A percentile compares a stretch with the other conserved stretches of the same genome.
Conservation (phyloP, 495 filamentous ascomycete genomes). For the Clohesyomyces aquaticus region DNA sequence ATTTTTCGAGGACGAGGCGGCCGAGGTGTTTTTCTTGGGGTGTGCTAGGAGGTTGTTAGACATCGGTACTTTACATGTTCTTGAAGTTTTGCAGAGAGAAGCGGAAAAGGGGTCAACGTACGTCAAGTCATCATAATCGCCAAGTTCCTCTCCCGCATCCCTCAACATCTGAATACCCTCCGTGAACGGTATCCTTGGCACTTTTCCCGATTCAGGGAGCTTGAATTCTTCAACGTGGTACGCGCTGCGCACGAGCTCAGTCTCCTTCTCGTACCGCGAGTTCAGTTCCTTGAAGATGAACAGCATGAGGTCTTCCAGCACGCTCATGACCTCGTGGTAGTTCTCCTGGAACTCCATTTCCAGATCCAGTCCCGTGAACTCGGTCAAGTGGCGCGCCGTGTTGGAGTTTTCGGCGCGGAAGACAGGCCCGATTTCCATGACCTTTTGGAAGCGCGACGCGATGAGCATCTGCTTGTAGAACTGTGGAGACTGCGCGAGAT, state of each 20-base stretch:
- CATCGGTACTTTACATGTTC: slow-evolving; percentile 31
- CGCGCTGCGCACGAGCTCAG: slow-evolving; percentile 48
- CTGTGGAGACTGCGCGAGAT: slow-evolving; percentile 52
- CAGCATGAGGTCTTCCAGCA: slow-evolving; percentile 52
- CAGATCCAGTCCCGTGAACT: slow-evolving; percentile 54
- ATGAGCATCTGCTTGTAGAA: slow-evolving; percentile 56
- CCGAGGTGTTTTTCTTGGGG: slow-evolving; percentile 91
- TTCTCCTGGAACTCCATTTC: slow-evolving; percentile 54
- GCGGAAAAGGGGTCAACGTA: slow-evolving; percentile 46
- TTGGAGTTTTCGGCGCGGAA: slow-evolving; percentile 55
- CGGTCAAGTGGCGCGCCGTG: slow-evolving; percentile 52
- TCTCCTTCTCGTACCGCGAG: slow-evolving; percentile 47
- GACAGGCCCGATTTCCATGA: slow-evolving; percentile 52
- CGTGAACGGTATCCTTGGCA: slow-evolving; percentile 79
- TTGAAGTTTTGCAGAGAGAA: slow-evolving; percentile 31
- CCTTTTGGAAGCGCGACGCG: slow-evolving; percentile 48
- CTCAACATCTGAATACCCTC: slow-evolving; percentile 83
- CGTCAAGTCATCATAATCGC: slow-evolving; percentile 76
- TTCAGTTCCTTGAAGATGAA: slow-evolving; percentile 52
- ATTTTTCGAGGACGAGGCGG: slow-evolving; percentile 78
- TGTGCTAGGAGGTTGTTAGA: slow-evolving; percentile 53
- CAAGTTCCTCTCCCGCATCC: slow-evolving; percentile 72
- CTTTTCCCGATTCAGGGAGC: slow-evolving; percentile 67
- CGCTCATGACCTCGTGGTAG: slow-evolving; percentile 53
- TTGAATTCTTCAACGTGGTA: slow-evolving; percentile 54